Base-by-base conservation (phyloP, 805 yeast genomes). In the Zygotorulaspora chibaensis region DNA sequence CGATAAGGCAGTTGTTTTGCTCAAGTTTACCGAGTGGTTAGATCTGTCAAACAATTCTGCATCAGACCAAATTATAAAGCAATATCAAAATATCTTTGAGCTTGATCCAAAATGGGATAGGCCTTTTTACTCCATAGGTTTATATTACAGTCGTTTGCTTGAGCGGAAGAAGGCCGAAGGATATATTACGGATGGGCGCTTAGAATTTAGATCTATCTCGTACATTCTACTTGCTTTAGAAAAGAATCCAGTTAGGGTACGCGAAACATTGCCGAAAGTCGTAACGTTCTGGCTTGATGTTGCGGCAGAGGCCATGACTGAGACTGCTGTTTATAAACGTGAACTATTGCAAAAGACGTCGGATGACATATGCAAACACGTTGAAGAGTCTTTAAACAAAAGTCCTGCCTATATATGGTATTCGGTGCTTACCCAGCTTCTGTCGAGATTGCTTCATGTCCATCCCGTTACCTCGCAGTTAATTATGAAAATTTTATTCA, bases 201-300 rank as follows among this genome's bases (percentile, higher is more conserved):
- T 61, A 25, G 68, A 65, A 40, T 56, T 44, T 33, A 54, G 57
- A 40, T 61, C 68, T 2, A 59, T 66, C 8, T 54, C 61, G 1
- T 61, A 52, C 40, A 61, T 66, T 35, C 41, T 65, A 34, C 36
- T 47, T 11, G 63, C 70, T 0, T 62, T 65, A 42, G 60, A 61
- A 25, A 58, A 56, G 43, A 77, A 77, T 1, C 73, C 81, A 2
- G 74, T 77, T 30, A 84, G 80, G 57, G 75, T 87, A 2, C 81
- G 81, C 58, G 97, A 93, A 65, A 84, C 91, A 0, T 68, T 93
- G 16, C 98, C 99, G 0, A 89, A 88, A 57, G 77, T 87, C n/a
- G 75, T 90, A 4, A 88, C 96, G 0, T 75, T 87, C 8, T 93
- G 99, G 99, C 69, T 93, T 18, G 96, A 90, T 55, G 85, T 83